Percentiles rank a stretch among this genome's conserved stretches.
phyloP scores from a whole-genome alignment of 352 stramenopile species.

The Globisporangium splendens region DNA sequence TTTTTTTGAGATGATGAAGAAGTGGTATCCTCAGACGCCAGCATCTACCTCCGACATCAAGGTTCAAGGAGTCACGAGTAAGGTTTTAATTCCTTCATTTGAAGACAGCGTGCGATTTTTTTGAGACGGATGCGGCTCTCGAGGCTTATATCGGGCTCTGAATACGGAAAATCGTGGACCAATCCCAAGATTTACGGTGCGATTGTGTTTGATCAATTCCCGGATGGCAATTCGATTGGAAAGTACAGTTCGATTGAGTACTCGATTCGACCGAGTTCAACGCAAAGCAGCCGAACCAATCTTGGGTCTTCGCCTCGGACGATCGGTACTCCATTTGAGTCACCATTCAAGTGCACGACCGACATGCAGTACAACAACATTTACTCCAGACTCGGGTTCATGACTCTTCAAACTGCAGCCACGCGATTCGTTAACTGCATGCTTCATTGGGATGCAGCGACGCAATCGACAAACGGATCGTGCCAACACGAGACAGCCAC shows the following conservation, averaged over 20 bases:
- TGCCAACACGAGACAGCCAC: conserved; percentile 43
- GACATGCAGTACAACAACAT: conserved; percentile 31
- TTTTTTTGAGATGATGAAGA: conserved; percentile 47
- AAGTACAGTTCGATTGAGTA: conserved; percentile 50
- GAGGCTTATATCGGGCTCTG: conserved; percentile 34
- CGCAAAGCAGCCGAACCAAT: conserved; percentile 14
- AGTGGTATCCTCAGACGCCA: conserved; percentile 43
- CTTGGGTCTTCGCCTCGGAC: conserved; percentile 36
- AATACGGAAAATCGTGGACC: conserved; percentile 45
- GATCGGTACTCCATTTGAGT: conserved; percentile 39
- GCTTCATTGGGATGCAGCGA: conserved; percentile 36
- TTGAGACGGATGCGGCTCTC: conserved; percentile 34
- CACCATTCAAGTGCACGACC: conserved; percentile 42
- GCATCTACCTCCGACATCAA: conserved; percentile 20
- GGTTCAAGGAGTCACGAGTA: conserved; percentile 10
- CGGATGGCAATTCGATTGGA: conserved; percentile 36
- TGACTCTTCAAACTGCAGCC: conserved; percentile 64
- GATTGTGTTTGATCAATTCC: conserved; percentile 56
- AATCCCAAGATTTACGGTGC: conserved; percentile 53
- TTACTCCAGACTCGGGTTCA: conserved; percentile 49
- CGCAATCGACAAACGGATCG: conserved; percentile 30
- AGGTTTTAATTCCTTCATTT: conserved; percentile 40
- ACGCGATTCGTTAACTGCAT: conserved; percentile 59
- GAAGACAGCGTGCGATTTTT: conserved; percentile 67
- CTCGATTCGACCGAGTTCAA: conserved; percentile 65